These are phyloP conservation scores for Fusarium albosuccineum DNA, from an alignment of 2,329 filamentous ascomycete genomes.

Conservation along the genomic window DNA sequence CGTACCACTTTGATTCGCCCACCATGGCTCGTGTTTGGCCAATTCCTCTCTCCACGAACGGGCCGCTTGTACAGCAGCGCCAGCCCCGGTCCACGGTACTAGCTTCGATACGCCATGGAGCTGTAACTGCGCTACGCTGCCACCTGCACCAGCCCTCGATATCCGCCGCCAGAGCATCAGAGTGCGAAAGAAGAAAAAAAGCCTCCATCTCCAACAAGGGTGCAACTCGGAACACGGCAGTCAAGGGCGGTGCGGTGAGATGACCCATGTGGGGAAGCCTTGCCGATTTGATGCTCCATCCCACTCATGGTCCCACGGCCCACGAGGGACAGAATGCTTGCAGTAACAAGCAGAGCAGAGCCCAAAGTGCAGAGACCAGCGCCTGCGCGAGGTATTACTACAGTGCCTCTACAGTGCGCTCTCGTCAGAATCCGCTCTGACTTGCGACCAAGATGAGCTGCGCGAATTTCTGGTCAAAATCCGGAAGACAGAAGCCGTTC, in stretches of 20 bases:
- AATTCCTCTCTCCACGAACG: constrained; percentile 35
- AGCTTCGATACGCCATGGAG: constrained; percentile 27
- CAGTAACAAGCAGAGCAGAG: constrained; percentile 11
- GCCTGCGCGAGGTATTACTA: neutral
- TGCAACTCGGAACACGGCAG: constrained; percentile 48
- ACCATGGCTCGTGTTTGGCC: constrained; percentile 17
- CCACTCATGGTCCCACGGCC: constrained; percentile 28
- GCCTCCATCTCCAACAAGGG: constrained; percentile 17
- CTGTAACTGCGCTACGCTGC: constrained; percentile 17
- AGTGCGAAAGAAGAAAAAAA: constrained; percentile 2
- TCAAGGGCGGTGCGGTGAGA: constrained; percentile 44
- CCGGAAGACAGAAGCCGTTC: neutral
- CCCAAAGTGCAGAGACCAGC: constrained; percentile 2
- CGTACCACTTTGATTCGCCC: constrained; percentile 19
- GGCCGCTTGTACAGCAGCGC: constrained; percentile 35
- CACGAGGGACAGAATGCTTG: constrained; percentile 26
- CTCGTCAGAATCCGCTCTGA: constrained; percentile 3
- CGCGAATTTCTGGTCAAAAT: constrained; percentile 35
- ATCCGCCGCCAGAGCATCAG: constrained; percentile 7
- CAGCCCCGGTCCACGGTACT: constrained; percentile 30
- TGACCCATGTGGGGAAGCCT: constrained; percentile 45
- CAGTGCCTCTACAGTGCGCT: constrained; percentile 29
- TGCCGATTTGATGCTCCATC: constrained; percentile 34
- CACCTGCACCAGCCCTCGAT: neutral
- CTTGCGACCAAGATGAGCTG: constrained; percentile 22